Conservation (phyloP, 2,329 filamentous ascomycete genomes). For the Hortaea werneckii region DNA sequence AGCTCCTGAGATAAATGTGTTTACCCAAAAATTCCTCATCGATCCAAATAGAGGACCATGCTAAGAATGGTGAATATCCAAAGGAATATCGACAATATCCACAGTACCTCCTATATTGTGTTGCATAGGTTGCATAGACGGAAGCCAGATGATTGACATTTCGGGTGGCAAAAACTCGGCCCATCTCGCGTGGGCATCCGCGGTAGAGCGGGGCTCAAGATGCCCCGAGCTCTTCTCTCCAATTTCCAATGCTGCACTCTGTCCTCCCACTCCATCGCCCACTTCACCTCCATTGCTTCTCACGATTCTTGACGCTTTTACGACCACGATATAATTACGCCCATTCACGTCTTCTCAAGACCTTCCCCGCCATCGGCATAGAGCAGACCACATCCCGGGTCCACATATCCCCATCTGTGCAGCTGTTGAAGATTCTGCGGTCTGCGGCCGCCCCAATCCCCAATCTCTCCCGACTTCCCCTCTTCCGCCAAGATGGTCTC, state of each 20-base stretch:
- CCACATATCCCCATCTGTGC: not conserved
- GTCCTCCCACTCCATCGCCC: not conserved
- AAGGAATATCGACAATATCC: no score
- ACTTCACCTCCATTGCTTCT: not conserved
- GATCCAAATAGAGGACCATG: no score
- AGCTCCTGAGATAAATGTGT: no score
- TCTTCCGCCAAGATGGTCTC: conserved; percentile 18
- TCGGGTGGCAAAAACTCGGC: no score
- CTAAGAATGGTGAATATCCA: no score
- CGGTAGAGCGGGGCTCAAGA: no score
- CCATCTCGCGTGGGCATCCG: no score
- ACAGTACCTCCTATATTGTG: no score
- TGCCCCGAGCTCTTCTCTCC: not conserved
- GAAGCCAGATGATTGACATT: no score
- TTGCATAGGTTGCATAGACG: no score
- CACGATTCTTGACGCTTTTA: not conserved
- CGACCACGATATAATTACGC: not conserved
- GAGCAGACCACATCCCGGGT: not conserved
- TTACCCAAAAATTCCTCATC: no score
- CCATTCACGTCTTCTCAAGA: not conserved
- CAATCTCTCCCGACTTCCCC: not conserved
- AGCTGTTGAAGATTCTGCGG: not conserved
- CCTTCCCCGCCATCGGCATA: not conserved
- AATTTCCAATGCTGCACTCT: not conserved
- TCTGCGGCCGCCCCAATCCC: not conserved